Evolutionary conservation across 176 grass and related monocot species (phyloP).

Genomic region (Melocanna baccifera): DNA sequence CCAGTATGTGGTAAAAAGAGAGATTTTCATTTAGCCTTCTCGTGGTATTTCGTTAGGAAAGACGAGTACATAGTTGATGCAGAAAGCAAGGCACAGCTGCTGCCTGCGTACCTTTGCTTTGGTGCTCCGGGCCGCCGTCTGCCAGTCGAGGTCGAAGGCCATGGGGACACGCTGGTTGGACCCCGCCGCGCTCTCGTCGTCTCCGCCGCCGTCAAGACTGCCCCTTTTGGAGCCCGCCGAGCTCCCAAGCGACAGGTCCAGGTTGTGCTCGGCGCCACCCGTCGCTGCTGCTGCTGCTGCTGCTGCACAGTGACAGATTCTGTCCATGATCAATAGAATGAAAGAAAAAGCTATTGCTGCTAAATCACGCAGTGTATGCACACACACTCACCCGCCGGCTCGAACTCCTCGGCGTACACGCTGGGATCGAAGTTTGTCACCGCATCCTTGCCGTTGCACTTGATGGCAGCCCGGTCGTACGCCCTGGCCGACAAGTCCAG

Average conservation of each 20-base stretch:
- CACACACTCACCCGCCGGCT: constrained; percentile 21
- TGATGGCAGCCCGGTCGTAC: constrained; percentile 81
- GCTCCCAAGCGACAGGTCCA: constrained; percentile 83
- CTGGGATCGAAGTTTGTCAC: constrained; percentile 80
- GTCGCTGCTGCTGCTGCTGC: background rate
- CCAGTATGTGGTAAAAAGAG: background rate
- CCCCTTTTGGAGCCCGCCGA: constrained; percentile 58
- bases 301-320: background rate
- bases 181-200: constrained; percentile 30
- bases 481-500: constrained; percentile 50
- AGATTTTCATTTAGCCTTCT: background rate
- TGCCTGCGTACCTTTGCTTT: constrained; percentile 54
- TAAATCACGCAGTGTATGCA: background rate
- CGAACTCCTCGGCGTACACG: constrained; percentile 66
- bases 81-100: background rate
- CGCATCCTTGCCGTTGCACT: constrained; percentile 85
- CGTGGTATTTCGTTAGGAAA: background rate
- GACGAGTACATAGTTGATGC: background rate
- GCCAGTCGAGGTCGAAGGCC: constrained; percentile 63
- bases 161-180: constrained; percentile 56
- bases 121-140: constrained; percentile 46
- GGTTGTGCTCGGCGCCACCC: constrained; percentile 60
- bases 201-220: constrained; percentile 33
- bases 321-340: background rate
- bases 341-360: background rate